Percentiles rank a stretch among this genome's conserved stretches.
Conservation (phyloP, 331 rosid species). For the Phaseolus coccineus region DNA sequence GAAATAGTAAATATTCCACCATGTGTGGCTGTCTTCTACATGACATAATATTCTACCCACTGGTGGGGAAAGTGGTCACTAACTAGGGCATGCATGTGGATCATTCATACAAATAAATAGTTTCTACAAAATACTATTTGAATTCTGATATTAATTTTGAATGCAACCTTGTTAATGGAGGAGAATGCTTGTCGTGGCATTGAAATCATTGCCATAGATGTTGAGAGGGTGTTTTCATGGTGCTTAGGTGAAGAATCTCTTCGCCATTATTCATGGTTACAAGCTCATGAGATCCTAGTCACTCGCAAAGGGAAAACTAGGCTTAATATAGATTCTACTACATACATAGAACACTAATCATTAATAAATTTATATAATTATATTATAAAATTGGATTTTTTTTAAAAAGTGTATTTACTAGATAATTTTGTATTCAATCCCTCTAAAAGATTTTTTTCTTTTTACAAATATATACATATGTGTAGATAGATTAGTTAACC, state of each 20-base stretch:
- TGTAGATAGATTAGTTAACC: too few relatives aligned
- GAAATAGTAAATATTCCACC: neutral
- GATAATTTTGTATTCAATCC: too few relatives aligned
- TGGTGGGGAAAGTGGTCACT: neutral
- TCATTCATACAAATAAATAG: neutral
- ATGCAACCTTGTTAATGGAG: neutral
- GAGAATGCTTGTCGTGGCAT: neutral
- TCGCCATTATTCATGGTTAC: neutral
- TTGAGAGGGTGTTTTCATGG: neutral
- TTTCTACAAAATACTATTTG: neutral
- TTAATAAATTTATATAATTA: too few relatives aligned
- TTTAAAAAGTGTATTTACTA: too few relatives aligned
- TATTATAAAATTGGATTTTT: too few relatives aligned
- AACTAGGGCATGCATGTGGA: neutral
- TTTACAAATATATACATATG: too few relatives aligned
- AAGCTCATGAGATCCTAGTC: neutral
- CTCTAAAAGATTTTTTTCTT: too few relatives aligned
- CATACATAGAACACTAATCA: too few relatives aligned
- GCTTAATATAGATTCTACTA: neutral
- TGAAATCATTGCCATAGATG: neutral
- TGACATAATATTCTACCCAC: neutral
- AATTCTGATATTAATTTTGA: neutral
- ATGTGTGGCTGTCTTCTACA: constrained; percentile 26
- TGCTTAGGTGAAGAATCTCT: neutral
- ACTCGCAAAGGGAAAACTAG: neutral